Evolutionary conservation across 352 stramenopile genomes (phyloP), one percentile per base, ranked within the genome.

Genomic region (Globisporangium cylindrosporum): DNA sequence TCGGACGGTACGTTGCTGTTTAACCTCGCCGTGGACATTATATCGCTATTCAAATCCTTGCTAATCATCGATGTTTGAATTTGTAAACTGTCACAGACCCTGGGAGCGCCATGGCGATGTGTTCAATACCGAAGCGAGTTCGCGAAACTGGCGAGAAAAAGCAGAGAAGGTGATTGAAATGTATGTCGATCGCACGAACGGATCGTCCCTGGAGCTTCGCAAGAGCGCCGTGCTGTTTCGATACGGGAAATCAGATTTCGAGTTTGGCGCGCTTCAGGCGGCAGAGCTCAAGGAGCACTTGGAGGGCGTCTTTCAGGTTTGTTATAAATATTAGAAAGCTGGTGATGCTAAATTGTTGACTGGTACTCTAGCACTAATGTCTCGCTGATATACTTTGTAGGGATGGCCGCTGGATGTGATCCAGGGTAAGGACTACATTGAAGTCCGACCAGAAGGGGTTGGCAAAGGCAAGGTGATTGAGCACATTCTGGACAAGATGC

Each of bases 181-280:
- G 5, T 99, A 99, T 74, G 94, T 98, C 25, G 95, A 98, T 71
- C 86, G 97, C 43, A 99, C 98, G 2, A 98, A 99, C 73, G 97
- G 98, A 15, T 98, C 97, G 10, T 98, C 98, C 57, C 86, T 99
- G 32, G 98, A 99, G 83, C 80, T 98, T 54, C 99, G 98, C 15
- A 96, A 97, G 69, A 99, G 97, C 69, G 98, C 98, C 9, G 86
- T 99, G 32, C 78, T 99, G 1, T 99, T 98, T 80, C 97, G 99
- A 54, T 99, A 99, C 68, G 92, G 94, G 66, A 98, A 99, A 74
- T 97, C 97, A 6, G 98, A 99, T 77, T 97, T 98, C 56, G 98
- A 99, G 73, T 99, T 99, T 80, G 98, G 98, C 22, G 87, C 89
- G 48, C 76, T 99, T 55, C 98, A 99, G 72, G 97, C 96, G 5